Base-by-base conservation (phyloP, 768 basidiomycete genomes). In the Kockovaella imperatae region DNA sequence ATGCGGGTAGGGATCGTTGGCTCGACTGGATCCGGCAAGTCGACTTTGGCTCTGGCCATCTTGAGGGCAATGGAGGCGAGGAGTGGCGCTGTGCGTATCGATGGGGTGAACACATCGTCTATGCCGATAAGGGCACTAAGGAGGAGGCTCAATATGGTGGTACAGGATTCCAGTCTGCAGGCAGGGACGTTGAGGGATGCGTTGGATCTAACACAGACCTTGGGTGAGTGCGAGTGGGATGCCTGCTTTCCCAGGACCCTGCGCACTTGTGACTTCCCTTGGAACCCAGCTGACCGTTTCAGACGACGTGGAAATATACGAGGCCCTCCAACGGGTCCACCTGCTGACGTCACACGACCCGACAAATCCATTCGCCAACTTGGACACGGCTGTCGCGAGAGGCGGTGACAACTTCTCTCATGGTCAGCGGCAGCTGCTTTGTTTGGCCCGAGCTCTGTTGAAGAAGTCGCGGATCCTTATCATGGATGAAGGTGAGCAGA, bases 351-450 rank as follows among this genome's bases (percentile, higher is more conserved):
- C 49, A 10, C 38, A 42, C 11, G 11, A 50, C 17, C 41, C 52
- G 15, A 52, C 36, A 8, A 59, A 54, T 32, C 59, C 54, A 13
- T 62, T 69, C 42, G 53, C 55, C 11, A 49, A 65, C 30, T 56
- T 69, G 15, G 60, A 67, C 25, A 61, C 63, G 3, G 55, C 50
- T 34, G 68, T 69, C 3, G 65, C 62, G 15, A 42, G 25, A 53
- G 59, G 52, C 42, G 63, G 58, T 17, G 48, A 45, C 21, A 69
- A 71, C 40, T 65, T 69, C 45, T 55, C 50, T 38, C 61, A 66
- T 20, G 70, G 70, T 2, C 60, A 72, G 41, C 42, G 68, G 23
- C 70, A 72, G 42, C 50, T 72, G 14, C 52, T 72, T n/a, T 60
- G 64, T 30, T 45, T 72, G 1, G 65, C 65, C 13, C 38, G 67